These are phyloP conservation scores for Clavispora santaluciae DNA, from an alignment of 805 yeast genomes.

Conservation along the genomic window DNA sequence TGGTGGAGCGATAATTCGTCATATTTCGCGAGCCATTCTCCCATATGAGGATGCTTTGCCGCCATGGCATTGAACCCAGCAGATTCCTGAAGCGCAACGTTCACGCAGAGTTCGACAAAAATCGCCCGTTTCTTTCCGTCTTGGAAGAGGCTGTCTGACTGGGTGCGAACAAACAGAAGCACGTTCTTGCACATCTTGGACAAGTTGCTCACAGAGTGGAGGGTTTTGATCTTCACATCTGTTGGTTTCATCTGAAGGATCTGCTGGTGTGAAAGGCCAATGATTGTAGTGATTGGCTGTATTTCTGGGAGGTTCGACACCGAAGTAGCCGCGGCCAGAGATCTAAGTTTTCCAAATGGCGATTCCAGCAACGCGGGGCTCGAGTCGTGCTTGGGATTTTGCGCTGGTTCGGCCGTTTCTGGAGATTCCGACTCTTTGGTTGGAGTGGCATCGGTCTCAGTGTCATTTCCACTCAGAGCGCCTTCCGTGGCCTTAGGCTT, in stretches of 20 bases:
- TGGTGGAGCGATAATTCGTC: slow-evolving; percentile 29
- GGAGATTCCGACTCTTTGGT: neutral
- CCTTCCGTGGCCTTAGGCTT: slow-evolving; percentile 16
- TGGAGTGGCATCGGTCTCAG: neutral
- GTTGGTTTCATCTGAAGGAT: slow-evolving; percentile 25
- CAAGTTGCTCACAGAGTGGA: slow-evolving; percentile 26
- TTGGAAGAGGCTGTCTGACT: slow-evolving; percentile 22
- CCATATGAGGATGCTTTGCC: slow-evolving; percentile 21
- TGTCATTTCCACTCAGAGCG: neutral
- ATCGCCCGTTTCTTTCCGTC: slow-evolving; percentile 15
- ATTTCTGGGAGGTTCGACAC: slow-evolving; percentile 23
- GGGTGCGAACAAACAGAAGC: slow-evolving; percentile 21
- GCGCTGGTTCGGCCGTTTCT: slow-evolving; percentile 11
- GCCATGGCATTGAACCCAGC: slow-evolving; percentile 27
- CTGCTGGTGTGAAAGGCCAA: slow-evolving; percentile 33
- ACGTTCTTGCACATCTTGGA: slow-evolving; percentile 26
- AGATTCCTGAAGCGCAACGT: slow-evolving; percentile 33
- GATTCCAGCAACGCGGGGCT: slow-evolving; percentile 14
- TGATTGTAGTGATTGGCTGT: slow-evolving; percentile 31
- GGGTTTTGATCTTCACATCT: slow-evolving; percentile 37
- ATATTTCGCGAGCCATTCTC: slow-evolving; percentile 25
- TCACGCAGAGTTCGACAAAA: slow-evolving; percentile 28
- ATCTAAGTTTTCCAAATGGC: neutral
- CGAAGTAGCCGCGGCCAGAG: slow-evolving; percentile 11
- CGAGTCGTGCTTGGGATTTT: slow-evolving; percentile 18